These are phyloP conservation scores for Salinomyces thailandicus DNA, from an alignment of 2,329 filamentous ascomycete species.

Conservation along the genomic window DNA sequence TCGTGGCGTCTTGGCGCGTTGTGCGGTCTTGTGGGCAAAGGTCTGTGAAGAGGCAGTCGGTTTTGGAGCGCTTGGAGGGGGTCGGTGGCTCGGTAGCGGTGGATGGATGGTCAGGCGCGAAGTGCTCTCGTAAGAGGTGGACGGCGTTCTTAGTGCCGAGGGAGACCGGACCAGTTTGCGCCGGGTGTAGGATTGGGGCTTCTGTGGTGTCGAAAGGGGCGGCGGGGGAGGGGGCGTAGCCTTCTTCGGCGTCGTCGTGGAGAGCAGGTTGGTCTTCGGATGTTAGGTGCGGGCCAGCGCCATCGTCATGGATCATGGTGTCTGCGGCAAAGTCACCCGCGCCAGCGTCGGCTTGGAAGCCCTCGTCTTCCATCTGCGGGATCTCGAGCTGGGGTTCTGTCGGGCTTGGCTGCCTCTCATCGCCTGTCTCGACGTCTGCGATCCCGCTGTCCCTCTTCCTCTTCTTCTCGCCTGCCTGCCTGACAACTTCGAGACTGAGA, in stretches of 20 bases:
- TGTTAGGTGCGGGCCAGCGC: slow-evolving; percentile 10
- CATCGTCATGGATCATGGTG: slow-evolving; percentile 13
- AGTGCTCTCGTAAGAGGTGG: slow-evolving; percentile 80
- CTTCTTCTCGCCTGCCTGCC: slow-evolving; percentile 71
- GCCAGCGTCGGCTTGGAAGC: slow-evolving; percentile 3
- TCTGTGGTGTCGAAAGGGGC: slow-evolving; percentile 66
- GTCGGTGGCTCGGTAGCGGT: slow-evolving; percentile 55
- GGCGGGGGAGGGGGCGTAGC: slow-evolving; percentile 15
- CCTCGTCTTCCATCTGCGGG: slow-evolving; percentile 22
- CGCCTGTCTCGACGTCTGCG: slow-evolving; percentile 55
- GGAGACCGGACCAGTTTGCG: slow-evolving; percentile 77
- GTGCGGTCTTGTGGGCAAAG: slow-evolving; percentile 73
- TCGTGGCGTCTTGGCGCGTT: slow-evolving; percentile 82
- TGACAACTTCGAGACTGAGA: slow-evolving; percentile 73
- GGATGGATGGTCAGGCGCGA: slow-evolving; percentile 44
- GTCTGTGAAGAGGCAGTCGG: slow-evolving; percentile 78
- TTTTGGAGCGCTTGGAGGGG: slow-evolving; percentile 62
- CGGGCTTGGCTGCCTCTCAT: slow-evolving; percentile 19
- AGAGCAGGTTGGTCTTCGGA: slow-evolving; percentile 12
- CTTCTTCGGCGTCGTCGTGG: slow-evolving; percentile 15
- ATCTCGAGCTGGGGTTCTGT: slow-evolving; percentile 17
- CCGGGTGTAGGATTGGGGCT: slow-evolving; percentile 64
- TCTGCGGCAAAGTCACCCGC: slow-evolving; percentile 7
- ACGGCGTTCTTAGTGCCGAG: slow-evolving; percentile 91
- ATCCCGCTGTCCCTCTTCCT: slow-evolving; percentile 85